Base-by-base conservation (phyloP, 352 stramenopile species). In the Pelagophyceae sp. region DNA sequence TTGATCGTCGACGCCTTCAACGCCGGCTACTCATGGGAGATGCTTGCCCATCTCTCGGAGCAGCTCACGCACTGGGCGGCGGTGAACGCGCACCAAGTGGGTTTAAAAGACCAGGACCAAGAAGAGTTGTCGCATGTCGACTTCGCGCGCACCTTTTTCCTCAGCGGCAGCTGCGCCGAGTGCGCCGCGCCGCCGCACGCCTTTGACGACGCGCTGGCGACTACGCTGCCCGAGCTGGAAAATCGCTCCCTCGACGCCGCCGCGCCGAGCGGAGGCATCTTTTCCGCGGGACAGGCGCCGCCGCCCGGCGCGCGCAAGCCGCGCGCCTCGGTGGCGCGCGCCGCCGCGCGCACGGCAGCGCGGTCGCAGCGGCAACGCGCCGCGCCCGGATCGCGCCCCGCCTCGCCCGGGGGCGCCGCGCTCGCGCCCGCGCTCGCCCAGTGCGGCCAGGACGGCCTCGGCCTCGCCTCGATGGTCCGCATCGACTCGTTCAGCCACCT, bases 391-490 rank as follows among this genome's bases (percentile, higher is more conserved):
- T 54, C 45, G 23, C 23, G 11, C 45, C 23, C 45, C 45, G 45
- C 23, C 45, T 54, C 45, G 45, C 11, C 45, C 45, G 23, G 23
- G 45, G 45, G 11, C 11, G 11, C 45, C 54, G 54, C 54, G 54
- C 15, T 29, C 15, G 1, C 27, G n/a, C n/a, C 27, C 15, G 61
- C 29, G n/a, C 29, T 29, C 29, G 33, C 61, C 15, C 29, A 37
- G 61, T 31, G 29, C 29, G 5, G 27, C 61, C 3, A 71, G 15
- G 67, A 51, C 61, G 61, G 19, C 61, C 15, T 29, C 20, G 67
- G 67, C 67, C 67, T 74, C 67, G 67, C 33, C 1, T 74, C 67
- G 17, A 74, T 74, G 67, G 38, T 74, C 67, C 67, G 67, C 20
- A 11, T 23, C 35, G 67, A 74, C 67, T 74, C 67, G 15, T n/a